Evolutionary conservation across 1,139 yeast genomes (phyloP).

Genomic region (Candida gigantensis): DNA sequence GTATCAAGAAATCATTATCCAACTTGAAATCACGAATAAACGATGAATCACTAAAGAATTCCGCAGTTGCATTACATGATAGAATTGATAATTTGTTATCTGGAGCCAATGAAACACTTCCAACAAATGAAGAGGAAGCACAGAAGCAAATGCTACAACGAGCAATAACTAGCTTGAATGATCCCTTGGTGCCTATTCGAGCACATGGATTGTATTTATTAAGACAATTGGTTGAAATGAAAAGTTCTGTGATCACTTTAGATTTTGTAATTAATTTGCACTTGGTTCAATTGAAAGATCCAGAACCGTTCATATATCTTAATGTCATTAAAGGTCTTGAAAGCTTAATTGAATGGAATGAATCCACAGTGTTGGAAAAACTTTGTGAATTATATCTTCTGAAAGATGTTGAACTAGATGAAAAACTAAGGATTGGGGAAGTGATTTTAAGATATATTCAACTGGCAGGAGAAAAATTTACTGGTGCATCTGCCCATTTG

Average conservation of each 20-base stretch:
- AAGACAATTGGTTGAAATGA: constrained; percentile 54
- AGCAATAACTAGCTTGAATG: constrained; percentile 70
- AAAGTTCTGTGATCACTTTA: constrained; percentile 51
- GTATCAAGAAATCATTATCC: constrained; percentile 28
- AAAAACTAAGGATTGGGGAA: constrained; percentile 76
- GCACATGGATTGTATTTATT: constrained; percentile 81
- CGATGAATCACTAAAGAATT: constrained; percentile 13
- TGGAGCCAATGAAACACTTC: constrained; percentile 23
- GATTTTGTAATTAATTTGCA: constrained; percentile 63
- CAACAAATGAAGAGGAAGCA: constrained; percentile 17
- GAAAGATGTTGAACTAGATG: constrained; percentile 49
- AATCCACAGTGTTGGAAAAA: constrained; percentile 37
- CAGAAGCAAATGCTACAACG: constrained; percentile 35
- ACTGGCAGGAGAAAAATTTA: constrained; percentile 46
- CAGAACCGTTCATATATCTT: constrained; percentile 84
- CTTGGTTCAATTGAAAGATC: constrained; percentile 65
- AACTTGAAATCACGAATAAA: constrained; percentile 14
- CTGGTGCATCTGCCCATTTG: constrained; percentile 35
- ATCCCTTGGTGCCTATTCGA: constrained; percentile 78
- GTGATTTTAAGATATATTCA: constrained; percentile 65
- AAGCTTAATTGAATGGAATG: constrained; percentile 51
- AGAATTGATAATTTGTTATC: constrained; percentile 31
- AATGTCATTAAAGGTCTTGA: constrained; percentile 81
- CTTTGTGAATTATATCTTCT: constrained; percentile 46
- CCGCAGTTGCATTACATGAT: constrained; percentile 29